These are phyloP conservation scores for Gamsiella multidivaricata DNA, from an alignment of 192 early-diverging fungal species.

Conservation along the genomic window DNA sequence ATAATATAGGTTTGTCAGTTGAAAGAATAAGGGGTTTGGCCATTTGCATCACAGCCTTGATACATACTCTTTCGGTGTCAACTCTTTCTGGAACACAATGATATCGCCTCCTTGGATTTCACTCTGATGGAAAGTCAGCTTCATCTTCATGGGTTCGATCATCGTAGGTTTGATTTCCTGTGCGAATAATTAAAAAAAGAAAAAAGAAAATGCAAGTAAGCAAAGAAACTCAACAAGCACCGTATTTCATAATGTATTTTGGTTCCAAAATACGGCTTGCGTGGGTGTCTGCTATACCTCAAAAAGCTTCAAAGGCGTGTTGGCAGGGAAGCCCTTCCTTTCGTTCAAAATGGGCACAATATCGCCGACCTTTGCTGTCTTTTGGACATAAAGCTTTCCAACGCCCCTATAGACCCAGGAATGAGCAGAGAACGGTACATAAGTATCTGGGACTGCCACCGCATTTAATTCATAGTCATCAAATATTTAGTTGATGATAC, in stretches of 20 bases:
- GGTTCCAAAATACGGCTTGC: no score
- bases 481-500: conserved; percentile 2
- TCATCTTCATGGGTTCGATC: conserved; percentile 82
- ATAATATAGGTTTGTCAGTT: neutral
- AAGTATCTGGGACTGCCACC: neutral
- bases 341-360: conserved; percentile 67
- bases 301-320: conserved; percentile 71
- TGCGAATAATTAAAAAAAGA: conserved; percentile 1
- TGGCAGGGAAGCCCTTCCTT: conserved; percentile 63
- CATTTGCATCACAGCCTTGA: neutral
- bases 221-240: no score
- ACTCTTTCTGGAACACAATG: conserved; percentile 79
- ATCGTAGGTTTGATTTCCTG: conserved; percentile 96
- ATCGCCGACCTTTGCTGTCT: conserved; percentile 66
- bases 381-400: conserved; percentile 65
- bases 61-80: conserved; percentile 61
- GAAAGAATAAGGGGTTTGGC: no score
- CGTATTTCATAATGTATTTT: no score
- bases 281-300: no score
- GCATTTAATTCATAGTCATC: no score
- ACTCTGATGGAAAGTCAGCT: conserved; percentile 72
- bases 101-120: conserved; percentile 98
- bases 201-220: neutral
- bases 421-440: no score
- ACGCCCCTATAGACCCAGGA: conserved; percentile 55